Evolutionary conservation across 2,329 filamentous ascomycete species (phyloP).

Genomic region (Colletotrichum shisoi): DNA sequence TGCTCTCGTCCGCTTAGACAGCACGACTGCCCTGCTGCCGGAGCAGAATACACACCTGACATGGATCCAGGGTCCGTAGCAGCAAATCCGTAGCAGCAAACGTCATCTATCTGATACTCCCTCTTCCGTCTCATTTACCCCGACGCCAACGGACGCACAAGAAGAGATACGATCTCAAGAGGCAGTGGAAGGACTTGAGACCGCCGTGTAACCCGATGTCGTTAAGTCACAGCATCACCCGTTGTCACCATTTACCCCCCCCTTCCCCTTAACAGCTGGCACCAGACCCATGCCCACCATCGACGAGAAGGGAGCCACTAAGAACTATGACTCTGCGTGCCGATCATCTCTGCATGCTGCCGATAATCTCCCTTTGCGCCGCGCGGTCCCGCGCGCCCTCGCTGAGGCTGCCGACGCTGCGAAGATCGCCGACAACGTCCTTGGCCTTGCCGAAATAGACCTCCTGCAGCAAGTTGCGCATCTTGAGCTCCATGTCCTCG

Average conservation of each 20-base stretch:
- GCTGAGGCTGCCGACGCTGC: slow-evolving; percentile 84
- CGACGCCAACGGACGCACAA: slow-evolving; percentile 14
- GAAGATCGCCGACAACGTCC: slow-evolving; percentile 94
- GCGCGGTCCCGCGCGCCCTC: slow-evolving; percentile 85
- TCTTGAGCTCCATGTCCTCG: slow-evolving; percentile 99
- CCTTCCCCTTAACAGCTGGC: not conserved
- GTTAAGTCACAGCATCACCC: slow-evolving; percentile 12
- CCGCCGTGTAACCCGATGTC: slow-evolving; percentile 25
- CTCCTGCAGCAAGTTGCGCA: slow-evolving; percentile 97
- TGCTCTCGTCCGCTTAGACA: slow-evolving; percentile 3
- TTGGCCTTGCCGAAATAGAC: slow-evolving; percentile 99
- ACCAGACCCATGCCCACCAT: not conserved
- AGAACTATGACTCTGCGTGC: not conserved
- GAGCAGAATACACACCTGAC: not conserved
- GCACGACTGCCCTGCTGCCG: slow-evolving; percentile 4
- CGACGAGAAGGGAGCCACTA: not conserved
- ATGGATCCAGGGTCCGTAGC: slow-evolving; percentile 14
- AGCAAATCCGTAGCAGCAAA: slow-evolving; percentile 13
- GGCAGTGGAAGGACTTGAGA: slow-evolving; percentile 15
- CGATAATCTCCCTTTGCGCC: slow-evolving; percentile 87
- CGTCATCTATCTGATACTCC: slow-evolving; percentile 15
- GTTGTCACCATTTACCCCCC: not conserved
- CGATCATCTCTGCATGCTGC: slow-evolving; percentile 61
- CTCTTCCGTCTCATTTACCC: not conserved
- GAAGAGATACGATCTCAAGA: slow-evolving; percentile 15